Base-by-base conservation (phyloP, 148 eudicot genomes). In the Pouteria glomerata region DNA sequence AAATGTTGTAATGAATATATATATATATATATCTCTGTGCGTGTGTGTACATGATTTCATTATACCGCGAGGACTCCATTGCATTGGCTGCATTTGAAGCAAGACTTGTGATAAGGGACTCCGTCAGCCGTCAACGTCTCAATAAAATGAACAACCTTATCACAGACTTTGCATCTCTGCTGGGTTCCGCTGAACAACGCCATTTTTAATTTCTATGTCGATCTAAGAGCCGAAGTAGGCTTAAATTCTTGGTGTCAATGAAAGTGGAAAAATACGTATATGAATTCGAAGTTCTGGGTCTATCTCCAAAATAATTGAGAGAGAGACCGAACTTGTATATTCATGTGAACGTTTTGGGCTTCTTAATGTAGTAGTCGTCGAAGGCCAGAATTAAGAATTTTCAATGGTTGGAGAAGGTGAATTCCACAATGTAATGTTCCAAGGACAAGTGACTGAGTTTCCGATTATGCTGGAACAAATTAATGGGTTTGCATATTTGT, bases 91-190 rank as follows among this genome's bases (percentile, higher is more conserved):
- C 98, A 93, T 81, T 77, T 87, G 82, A 93, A 93, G 80, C 98
- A 93, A 52, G 72, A 83, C 48, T 79, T 90, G 60, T 93, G 97
- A 72, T 89, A 90, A 63, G 87, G 76, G 64, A 83, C 71, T 16
- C 98, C 97, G 70, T 93, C 95, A 14, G 97, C 84, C 1, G 90
- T 74, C 18, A 90, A 23, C 95, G 86, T 73, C 34, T 93, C 98
- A 19, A 85, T 82, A 56, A 90, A 81, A 68, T 93, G 80, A 4
- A 93, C 95, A 1, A 86, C 87, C 47, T 93, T 90, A n/a, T 93
- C 97, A 62, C 98, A 93, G 12, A 84, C 85, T 63, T 86, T 89
- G 83, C 98, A 93, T 89, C 90, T 93, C 60, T 90, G 88, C 18
- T 59, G 34, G 26, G 98, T 88, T 34, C 98, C 96, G 33, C 80